Conservation (phyloP, 495 filamentous ascomycete genomes). For the Margaritispora aquatica region DNA sequence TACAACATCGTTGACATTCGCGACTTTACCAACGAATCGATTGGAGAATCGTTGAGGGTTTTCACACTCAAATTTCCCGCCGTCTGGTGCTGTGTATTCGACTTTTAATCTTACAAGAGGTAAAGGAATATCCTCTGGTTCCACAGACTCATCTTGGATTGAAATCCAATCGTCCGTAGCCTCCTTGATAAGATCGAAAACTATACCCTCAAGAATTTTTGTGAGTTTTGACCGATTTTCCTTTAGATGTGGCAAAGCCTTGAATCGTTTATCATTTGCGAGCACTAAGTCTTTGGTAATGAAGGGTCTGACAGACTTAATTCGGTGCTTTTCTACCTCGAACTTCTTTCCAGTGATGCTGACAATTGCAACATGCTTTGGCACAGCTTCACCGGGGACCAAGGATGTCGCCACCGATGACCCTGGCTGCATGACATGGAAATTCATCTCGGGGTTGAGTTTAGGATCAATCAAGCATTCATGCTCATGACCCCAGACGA, state of each 20-base stretch:
- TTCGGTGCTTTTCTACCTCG: constrained; percentile 67
- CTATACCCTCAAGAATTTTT: constrained; percentile 62
- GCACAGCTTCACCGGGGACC: constrained; percentile 79
- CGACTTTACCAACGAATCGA: constrained; percentile 81
- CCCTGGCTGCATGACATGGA: constrained; percentile 95
- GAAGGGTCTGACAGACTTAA: constrained; percentile 89
- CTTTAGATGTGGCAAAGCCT: constrained; percentile 68
- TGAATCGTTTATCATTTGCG: constrained; percentile 66
- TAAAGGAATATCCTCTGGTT: constrained; percentile 58
- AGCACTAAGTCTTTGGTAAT: constrained; percentile 79
- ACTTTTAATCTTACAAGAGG: constrained; percentile 87
- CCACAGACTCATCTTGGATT: constrained; percentile 51
- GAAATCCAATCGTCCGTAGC: constrained; percentile 75
- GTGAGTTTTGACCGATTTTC: constrained; percentile 80
- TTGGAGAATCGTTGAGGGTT: constrained; percentile 98
- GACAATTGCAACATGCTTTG: constrained; percentile 85
- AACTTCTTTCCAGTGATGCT: constrained; percentile 80
- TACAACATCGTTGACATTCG: constrained; percentile 90
- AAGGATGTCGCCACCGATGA: constrained; percentile 94
- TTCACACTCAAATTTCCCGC: constrained; percentile 81
- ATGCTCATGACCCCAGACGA: constrained; percentile 97
- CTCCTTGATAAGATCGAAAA: constrained; percentile 80
- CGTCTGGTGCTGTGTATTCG: constrained; percentile 83
- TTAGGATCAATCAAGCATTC: constrained; percentile 86
- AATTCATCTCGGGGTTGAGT: constrained; percentile 77